These are phyloP conservation scores for Phytopythium kandeliae DNA, from an alignment of 352 stramenopile genomes.

Conservation along the genomic window DNA sequence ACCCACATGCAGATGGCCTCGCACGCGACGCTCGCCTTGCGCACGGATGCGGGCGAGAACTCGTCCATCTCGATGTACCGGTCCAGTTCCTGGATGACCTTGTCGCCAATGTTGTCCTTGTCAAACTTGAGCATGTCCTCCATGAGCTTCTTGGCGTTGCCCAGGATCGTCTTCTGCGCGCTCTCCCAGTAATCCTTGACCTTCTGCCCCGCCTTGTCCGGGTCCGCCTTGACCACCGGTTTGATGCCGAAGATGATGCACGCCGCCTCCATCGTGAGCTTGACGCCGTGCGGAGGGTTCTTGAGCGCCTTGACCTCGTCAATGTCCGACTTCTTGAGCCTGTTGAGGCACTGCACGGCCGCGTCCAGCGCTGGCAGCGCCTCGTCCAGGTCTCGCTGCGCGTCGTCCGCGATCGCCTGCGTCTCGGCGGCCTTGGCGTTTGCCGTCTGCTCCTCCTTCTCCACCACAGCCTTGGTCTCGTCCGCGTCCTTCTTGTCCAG, in stretches of 20 bases:
- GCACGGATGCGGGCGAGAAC: conserved; percentile 84
- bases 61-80: conserved; percentile 90
- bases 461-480: conserved; percentile 87
- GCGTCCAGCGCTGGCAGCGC: conserved; percentile 89
- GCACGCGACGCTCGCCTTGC: conserved; percentile 89
- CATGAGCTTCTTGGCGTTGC: conserved; percentile 88
- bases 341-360: conserved; percentile 89
- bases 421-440: conserved; percentile 92
- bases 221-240: conserved; percentile 79
- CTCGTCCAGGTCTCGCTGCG: conserved; percentile 90
- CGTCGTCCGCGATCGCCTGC: conserved; percentile 90
- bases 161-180: conserved; percentile 81
- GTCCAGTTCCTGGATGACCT: conserved; percentile 85
- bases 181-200: conserved; percentile 89
- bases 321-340: conserved; percentile 92
- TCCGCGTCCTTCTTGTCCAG: conserved; percentile 90
- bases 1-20: conserved; percentile 94
- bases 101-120: conserved; percentile 87
- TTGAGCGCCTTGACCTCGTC: conserved; percentile 90
- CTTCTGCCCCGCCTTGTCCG: conserved; percentile 89
- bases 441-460: conserved; percentile 89
- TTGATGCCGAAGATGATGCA: conserved; percentile 96
- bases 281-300: conserved; percentile 82
- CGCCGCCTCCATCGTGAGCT: conserved; percentile 88
- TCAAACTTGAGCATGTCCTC: conserved; percentile 89